Evolutionary conservation across 495 filamentous ascomycete species (phyloP), one percentile per base, ranked within the genome.

Genomic region (Penicillium canariense): DNA sequence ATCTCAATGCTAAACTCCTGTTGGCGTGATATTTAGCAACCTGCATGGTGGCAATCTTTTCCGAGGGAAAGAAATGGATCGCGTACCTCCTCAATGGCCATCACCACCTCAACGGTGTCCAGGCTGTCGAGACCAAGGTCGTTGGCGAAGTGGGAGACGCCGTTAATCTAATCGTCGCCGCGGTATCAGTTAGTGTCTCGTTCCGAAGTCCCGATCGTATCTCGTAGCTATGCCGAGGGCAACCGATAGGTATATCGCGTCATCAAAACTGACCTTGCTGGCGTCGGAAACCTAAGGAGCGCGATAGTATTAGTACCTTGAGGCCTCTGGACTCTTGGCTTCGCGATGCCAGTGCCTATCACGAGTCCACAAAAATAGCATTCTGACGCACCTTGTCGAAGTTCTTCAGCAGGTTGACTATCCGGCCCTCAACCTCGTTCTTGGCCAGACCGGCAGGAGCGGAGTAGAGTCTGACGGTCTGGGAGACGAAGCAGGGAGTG

Each of bases 1-100:
- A 98, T 98, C 84, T 98, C 94, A 77, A 98, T 94, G 84, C 91
- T 97, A 77, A 98, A 98, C 74, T 98, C 94, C 93, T 97, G 68
- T 72, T 62, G 44, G 26, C 20, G 44, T 34, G 53, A 34, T 58
- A 36, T 35, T 75, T 47, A 73, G 63, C 53, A 22, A 56, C 60
- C 48, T 38, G 39, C 31, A 34, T 35, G 25, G 31, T 28, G 30
- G 17, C 20, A 22, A 10, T 35, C 28, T 53, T 56, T 63, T 48
- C 40, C 54, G 54, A 64, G 60, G 50, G 42, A 59, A 55, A 58
- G 39, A 39, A 40, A 31, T 54, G 54, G 45, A 18, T 34, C 56
- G 50, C 84, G 60, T 79, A 96, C 93, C 88, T 98, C 94, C 82
- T 98, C 94, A 76, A 98, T 97, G 57, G 94, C 94, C 94, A 98